Conservation (phyloP, 495 filamentous ascomycete genomes). For the Hypoxylon lienhwacheense region DNA sequence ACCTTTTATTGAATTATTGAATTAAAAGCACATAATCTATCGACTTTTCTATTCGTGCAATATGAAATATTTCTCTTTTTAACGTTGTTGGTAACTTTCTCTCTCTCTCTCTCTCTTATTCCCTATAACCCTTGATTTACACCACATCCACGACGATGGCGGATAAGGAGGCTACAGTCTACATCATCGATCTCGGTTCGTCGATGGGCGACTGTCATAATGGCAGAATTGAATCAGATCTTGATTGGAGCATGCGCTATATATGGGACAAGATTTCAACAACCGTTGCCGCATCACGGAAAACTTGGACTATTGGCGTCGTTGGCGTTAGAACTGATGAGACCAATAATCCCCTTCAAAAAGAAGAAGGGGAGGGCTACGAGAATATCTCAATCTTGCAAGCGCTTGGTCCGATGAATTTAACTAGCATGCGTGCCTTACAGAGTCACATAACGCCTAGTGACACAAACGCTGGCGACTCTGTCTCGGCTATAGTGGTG, state of each 20-base stretch:
- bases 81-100: no score
- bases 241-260: conserved; percentile 89
- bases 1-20: no score
- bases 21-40: background rate
- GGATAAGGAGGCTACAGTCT: conserved; percentile 90
- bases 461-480: conserved; percentile 63
- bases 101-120: background rate
- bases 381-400: conserved; percentile 75
- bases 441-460: conserved; percentile 67
- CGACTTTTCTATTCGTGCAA: background rate
- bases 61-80: no score
- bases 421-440: conserved; percentile 69
- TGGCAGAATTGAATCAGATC: conserved; percentile 76
- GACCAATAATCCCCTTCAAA: conserved; percentile 66
- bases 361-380: conserved; percentile 63
- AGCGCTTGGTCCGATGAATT: conserved; percentile 69
- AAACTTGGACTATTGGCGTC: conserved; percentile 78
- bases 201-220: conserved; percentile 78
- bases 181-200: conserved; percentile 81
- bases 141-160: conserved; percentile 62
- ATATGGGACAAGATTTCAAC: conserved; percentile 94
- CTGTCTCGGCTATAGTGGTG: conserved; percentile 81
- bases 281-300: conserved; percentile 79
- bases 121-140: background rate
- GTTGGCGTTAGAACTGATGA: conserved; percentile 81